These are phyloP conservation scores for Prunus mongolica DNA, from an alignment of 306 rosid genomes.

Conservation along the genomic window DNA sequence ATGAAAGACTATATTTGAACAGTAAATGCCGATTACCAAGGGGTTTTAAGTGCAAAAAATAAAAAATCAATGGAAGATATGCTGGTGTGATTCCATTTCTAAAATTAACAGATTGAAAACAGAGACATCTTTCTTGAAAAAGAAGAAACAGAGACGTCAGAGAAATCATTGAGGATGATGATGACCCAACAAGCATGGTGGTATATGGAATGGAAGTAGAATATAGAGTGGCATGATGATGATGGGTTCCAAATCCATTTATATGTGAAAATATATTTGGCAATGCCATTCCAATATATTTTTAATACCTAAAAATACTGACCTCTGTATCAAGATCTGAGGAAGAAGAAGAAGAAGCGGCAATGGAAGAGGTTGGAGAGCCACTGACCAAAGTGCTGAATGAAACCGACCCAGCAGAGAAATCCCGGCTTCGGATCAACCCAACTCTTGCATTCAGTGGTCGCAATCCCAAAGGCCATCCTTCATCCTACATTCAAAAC, in stretches of 20 bases:
- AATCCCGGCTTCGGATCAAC: conserved; percentile 42
- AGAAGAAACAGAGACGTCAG: background rate
- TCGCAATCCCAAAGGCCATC: conserved; percentile 88
- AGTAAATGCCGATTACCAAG: background rate
- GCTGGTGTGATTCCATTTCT: background rate
- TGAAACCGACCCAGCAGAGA: conserved; percentile 54
- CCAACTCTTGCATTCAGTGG: conserved; percentile 61
- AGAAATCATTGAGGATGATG: conserved; percentile 1
- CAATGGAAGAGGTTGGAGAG: conserved; percentile 41
- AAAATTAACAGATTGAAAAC: background rate
- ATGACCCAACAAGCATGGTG: background rate
- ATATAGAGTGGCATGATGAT: background rate
- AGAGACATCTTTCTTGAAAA: background rate
- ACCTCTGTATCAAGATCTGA: conserved; percentile 69
- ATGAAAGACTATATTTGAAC: background rate
- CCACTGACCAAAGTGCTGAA: conserved; percentile 63
- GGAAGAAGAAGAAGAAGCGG: conserved; percentile 42
- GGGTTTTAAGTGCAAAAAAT: no score
- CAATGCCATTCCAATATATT: no score
- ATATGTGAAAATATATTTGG: no score
- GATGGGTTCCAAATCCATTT: background rate
- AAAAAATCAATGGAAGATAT: no score
- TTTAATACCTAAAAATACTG: conserved; percentile 1
- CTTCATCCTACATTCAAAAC: conserved; percentile 54
- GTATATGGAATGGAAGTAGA: background rate